Base-by-base conservation (phyloP, 2,329 filamentous ascomycete genomes). In the Pseudogymnoascus sp. region DNA sequence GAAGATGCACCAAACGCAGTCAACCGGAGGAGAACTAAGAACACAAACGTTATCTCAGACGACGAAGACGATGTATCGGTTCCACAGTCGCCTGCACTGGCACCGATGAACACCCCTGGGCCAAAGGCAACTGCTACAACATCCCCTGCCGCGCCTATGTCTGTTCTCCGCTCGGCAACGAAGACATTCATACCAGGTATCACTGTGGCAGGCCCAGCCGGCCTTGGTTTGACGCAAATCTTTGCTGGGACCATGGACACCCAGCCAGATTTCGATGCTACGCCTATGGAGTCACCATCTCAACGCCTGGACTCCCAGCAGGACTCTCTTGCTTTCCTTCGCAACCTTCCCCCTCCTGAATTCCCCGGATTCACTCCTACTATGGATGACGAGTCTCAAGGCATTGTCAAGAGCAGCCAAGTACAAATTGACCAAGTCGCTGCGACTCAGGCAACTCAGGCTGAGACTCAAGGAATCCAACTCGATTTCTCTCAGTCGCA, bases 201-300 rank as follows among this genome's bases (percentile, higher is more conserved):
- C 18, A 84, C 87, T 2, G 79, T 87, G 3, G 75, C 80, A 5
- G 83, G 80, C 0, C 80, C 84, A 21, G 85, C 84, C 37, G 86
- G 85, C 2, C 77, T 96, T 43, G 89, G 91, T 8, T 80, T 96
- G 49, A 96, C 91, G 0, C 93, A 96, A 70, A 93, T 95, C 66
- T 97, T 96, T 72, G 90, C 89, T 4, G 91, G 91, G 11, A 96
- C 92, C 0, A 89, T 97, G 85, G 91, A 90, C 59, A 60, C 86
- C 84, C 38, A 78, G 80, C 64, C 76, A 81, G 59, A 72, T 73
- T 2, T 66, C 23, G 66, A 68, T 14, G 56, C 60, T 7, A 62
- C 65, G 6, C 59, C 64, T 25, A 65, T 63, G 6, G 49, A 63
- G 34, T 59, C 63, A 11, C 53, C 61, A 3, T 37, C 43, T 14